These are phyloP conservation scores for Aureobasidium pullulans DNA, from an alignment of 2,329 filamentous ascomycete species.

Conservation along the genomic window DNA sequence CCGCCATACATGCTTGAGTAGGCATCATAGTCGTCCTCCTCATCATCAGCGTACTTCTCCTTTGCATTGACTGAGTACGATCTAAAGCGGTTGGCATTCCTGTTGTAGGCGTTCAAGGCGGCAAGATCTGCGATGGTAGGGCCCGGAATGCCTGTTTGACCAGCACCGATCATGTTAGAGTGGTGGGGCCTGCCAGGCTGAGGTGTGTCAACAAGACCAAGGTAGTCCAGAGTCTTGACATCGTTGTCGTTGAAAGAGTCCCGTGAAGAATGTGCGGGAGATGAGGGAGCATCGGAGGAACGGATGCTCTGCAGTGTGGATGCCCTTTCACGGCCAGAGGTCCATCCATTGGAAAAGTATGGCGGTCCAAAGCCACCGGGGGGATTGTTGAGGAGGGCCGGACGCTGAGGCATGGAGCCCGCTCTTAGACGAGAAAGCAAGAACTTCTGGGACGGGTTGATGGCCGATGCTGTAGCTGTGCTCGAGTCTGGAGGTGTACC, in stretches of 20 bases:
- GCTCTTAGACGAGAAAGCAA: slow-evolving; percentile 80
- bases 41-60: slow-evolving; percentile 90
- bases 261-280: slow-evolving; percentile 76
- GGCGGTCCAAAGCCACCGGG: slow-evolving; percentile 72
- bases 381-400: slow-evolving; percentile 54
- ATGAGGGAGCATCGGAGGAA: slow-evolving; percentile 79
- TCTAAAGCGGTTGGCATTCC: slow-evolving; percentile 77
- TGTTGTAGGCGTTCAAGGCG: slow-evolving; percentile 68
- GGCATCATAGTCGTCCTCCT: slow-evolving; percentile 58
- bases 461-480: slow-evolving; percentile 8
- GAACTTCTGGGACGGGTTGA: slow-evolving; percentile 12
- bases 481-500: background rate
- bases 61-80: slow-evolving; percentile 99
- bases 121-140: slow-evolving; percentile 64
- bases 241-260: slow-evolving; percentile 81
- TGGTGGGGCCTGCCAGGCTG: slow-evolving; percentile 47
- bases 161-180: background rate
- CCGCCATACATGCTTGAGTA: slow-evolving; percentile 49
- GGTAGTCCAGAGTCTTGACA: slow-evolving; percentile 88
- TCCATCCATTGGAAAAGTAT: slow-evolving; percentile 83
- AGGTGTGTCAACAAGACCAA: slow-evolving; percentile 89
- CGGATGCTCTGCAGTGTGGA: slow-evolving; percentile 85
- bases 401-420: slow-evolving; percentile 87
- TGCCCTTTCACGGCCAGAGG: slow-evolving; percentile 69
- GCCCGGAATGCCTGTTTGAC: slow-evolving; percentile 9